phyloP scores from a whole-genome alignment of 2,329 filamentous ascomycete genomes.

The Kalmusia sp. region DNA sequence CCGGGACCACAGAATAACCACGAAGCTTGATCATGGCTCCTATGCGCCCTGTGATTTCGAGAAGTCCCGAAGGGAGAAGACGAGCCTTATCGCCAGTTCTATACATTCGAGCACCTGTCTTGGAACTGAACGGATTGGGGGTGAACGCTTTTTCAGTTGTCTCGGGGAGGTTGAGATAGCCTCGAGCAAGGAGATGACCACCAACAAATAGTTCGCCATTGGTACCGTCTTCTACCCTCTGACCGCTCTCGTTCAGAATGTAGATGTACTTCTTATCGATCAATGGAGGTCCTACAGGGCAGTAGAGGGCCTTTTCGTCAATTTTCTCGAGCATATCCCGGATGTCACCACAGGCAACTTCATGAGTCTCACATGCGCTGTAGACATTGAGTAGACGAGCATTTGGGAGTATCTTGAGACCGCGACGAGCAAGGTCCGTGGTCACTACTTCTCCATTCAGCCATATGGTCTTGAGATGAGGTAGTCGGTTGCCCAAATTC shows the following conservation, averaged over 20 bases:
- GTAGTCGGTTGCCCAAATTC: conserved; percentile 68
- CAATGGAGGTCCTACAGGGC: conserved; percentile 75
- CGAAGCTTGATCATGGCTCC: conserved; percentile 83
- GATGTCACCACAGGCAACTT: conserved; percentile 80
- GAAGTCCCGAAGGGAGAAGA: conserved; percentile 69
- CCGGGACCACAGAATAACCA: conserved; percentile 79
- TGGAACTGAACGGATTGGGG: conserved; percentile 67
- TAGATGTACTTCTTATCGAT: conserved; percentile 71
- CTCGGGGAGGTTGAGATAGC: conserved; percentile 81
- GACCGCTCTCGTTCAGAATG: conserved; percentile 73
- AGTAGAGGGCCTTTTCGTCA: conserved; percentile 69
- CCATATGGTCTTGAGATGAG: conserved; percentile 74
- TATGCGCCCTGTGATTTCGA: conserved; percentile 79
- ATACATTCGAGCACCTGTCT: conserved; percentile 72
- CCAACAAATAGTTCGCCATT: conserved; percentile 79
- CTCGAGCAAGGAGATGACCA: conserved; percentile 74
- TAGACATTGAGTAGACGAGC: conserved; percentile 79
- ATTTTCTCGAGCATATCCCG: conserved; percentile 65
- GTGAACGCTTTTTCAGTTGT: conserved; percentile 77
- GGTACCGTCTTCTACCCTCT: conserved; percentile 65
- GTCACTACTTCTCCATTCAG: conserved; percentile 85
- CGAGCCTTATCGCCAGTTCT: conserved; percentile 75
- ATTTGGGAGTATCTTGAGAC: conserved; percentile 71
- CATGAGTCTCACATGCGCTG: conserved; percentile 82
- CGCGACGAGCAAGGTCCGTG: conserved; percentile 74